These are phyloP conservation scores for Nemania sp. DNA, from an alignment of 2,329 filamentous ascomycete genomes.

Conservation along the genomic window DNA sequence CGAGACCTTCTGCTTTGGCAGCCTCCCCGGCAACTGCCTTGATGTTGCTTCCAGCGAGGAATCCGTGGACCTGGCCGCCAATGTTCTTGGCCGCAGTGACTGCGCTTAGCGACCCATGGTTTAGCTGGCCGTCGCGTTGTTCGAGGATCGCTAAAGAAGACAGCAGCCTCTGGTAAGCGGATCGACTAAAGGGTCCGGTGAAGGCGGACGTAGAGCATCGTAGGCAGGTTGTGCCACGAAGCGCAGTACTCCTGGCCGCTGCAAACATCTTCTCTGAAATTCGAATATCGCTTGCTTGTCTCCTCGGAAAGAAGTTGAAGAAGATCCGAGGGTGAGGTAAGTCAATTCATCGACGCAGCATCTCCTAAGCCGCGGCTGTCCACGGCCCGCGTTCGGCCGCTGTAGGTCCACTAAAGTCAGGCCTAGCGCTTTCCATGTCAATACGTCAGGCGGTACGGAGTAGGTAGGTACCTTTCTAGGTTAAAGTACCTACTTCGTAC, in stretches of 20 bases:
- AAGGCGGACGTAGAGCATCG: conserved; percentile 35
- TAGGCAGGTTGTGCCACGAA: conserved; percentile 31
- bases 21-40: conserved; percentile 79
- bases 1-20: conserved; percentile 84
- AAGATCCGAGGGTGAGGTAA: conserved; percentile 3
- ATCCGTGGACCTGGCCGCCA: conserved; percentile 82
- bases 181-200: conserved; percentile 46
- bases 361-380: conserved; percentile 22
- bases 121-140: conserved; percentile 87
- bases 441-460: no score
- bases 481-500: no score
- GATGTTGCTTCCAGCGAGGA: conserved; percentile 80
- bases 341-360: neutral
- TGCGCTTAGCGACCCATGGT: conserved; percentile 78
- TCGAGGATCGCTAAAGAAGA: conserved; percentile 92
- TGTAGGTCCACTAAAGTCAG: conserved; percentile 21
- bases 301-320: no score
- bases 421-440: no score
- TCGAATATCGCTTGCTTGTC: neutral
- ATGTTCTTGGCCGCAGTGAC: conserved; percentile 85
- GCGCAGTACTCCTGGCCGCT: conserved; percentile 33
- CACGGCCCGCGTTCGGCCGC: conserved; percentile 25
- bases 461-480: neutral
- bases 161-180: conserved; percentile 68
- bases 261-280: conserved; percentile 35